Evolutionary conservation across 371 early-diverging fungal species (phyloP).

Genomic region (Rhizopus stolonifer): DNA sequence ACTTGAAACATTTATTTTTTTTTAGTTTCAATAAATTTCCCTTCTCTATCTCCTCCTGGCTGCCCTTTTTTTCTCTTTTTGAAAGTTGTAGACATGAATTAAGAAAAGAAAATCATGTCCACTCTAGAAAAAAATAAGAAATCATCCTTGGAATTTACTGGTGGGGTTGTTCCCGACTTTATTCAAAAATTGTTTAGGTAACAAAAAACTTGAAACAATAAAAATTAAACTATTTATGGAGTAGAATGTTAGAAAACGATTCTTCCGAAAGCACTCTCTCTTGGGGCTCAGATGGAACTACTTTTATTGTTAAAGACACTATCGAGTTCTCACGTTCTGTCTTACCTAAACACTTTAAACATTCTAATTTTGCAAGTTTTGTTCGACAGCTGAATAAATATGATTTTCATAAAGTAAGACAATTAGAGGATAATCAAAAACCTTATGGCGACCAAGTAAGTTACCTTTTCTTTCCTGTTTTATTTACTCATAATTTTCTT

Average conservation of each 20-base stretch:
- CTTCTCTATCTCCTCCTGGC: not conserved
- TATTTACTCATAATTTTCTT: not conserved
- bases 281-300: conserved; percentile 79
- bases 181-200: conserved; percentile 51
- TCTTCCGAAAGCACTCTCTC: conserved; percentile 59
- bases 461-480: too few relatives aligned
- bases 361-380: conserved; percentile 92
- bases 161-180: conserved; percentile 41
- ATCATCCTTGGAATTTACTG: conserved; percentile 4
- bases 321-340: conserved; percentile 71
- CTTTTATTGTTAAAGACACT: conserved; percentile 83
- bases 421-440: conserved; percentile 53
- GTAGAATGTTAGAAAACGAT: conserved; percentile 74
- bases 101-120: conserved; percentile 4
- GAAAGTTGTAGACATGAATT: conserved; percentile 8
- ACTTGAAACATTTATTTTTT: not conserved
- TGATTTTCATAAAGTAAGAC: conserved; percentile 87
- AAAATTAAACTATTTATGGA: conserved; percentile 22
- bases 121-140: conserved; percentile 13
- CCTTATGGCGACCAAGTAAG: conserved; percentile 65
- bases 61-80: not conserved
- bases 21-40: not conserved
- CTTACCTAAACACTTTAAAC: conserved; percentile 87
- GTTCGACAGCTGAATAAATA: conserved; percentile 97
- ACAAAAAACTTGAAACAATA: not conserved